Conservation (phyloP, 371 early-diverging fungal species). For the Apophysomyces ossiformis region DNA sequence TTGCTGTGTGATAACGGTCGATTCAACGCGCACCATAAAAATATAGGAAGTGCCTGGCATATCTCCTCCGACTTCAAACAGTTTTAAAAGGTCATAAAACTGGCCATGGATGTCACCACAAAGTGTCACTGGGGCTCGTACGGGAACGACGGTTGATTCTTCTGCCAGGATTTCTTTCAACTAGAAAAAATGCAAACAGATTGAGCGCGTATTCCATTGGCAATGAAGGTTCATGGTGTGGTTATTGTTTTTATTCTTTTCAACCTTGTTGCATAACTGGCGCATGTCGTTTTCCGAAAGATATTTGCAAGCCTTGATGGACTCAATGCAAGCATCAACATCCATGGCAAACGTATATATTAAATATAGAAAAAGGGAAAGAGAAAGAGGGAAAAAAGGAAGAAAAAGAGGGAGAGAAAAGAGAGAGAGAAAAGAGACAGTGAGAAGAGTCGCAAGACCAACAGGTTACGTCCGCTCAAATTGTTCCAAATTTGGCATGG, state of each 20-base stretch:
- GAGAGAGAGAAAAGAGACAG: conserved; percentile 13
- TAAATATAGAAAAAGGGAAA: conserved; percentile 12
- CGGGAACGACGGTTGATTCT: conserved; percentile 96
- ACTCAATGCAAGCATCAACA: conserved; percentile 61
- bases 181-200: conserved; percentile 38
- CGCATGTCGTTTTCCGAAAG: conserved; percentile 95
- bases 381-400: conserved; percentile 13
- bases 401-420: conserved; percentile 10
- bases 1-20: background rate
- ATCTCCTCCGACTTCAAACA: conserved; percentile 98
- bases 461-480: background rate
- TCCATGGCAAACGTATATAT: conserved; percentile 42
- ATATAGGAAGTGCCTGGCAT: conserved; percentile 97
- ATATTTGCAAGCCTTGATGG: conserved; percentile 82
- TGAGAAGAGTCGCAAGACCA: conserved; percentile 1
- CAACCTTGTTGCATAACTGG: conserved; percentile 91
- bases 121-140: conserved; percentile 93
- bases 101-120: conserved; percentile 99
- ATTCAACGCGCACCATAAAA: conserved; percentile 74
- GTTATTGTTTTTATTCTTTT: background rate
- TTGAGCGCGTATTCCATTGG: background rate
- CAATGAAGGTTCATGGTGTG: too few species aligned
- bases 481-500: conserved; percentile 9
- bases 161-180: conserved; percentile 93
- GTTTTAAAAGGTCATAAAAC: conserved; percentile 97